Evolutionary conservation across 2,329 filamentous ascomycete genomes (phyloP).

Genomic region (Chrysosporium queenslandicum): DNA sequence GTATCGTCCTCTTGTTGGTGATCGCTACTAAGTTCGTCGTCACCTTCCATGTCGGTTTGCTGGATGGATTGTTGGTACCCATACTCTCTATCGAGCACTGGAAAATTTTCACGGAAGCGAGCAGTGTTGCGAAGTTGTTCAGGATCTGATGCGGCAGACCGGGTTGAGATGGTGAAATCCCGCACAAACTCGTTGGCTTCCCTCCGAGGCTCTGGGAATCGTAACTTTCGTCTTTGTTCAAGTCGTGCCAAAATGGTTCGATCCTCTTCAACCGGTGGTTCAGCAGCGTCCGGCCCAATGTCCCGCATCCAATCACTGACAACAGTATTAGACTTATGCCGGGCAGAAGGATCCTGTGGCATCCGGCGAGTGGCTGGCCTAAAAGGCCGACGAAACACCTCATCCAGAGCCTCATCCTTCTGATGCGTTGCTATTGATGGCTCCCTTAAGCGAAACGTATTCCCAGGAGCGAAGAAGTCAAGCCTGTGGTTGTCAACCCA

Average conservation of each 20-base stretch:
- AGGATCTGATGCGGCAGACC: conserved; percentile 50
- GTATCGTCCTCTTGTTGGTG: conserved; percentile 54
- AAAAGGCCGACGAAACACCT: conserved; percentile 72
- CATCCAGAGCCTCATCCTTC: conserved; percentile 80
- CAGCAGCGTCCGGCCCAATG: conserved; percentile 46
- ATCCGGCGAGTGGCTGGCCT: conserved; percentile 45
- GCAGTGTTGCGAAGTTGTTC: conserved; percentile 34
- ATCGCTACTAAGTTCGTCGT: conserved; percentile 79
- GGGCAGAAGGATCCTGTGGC: conserved; percentile 46
- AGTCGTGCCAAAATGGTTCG: conserved; percentile 49
- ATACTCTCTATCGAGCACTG: not conserved
- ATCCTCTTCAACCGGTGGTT: conserved; percentile 52
- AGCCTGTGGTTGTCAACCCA: conserved; percentile 48
- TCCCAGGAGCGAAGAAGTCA: conserved; percentile 62
- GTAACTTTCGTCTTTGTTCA: conserved; percentile 42
- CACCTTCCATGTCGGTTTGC: conserved; percentile 75
- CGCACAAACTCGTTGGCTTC: conserved; percentile 25
- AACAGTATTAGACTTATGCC: conserved; percentile 63
- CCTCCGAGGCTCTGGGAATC: conserved; percentile 1
- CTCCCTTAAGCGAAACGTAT: conserved; percentile 56
- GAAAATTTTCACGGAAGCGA: not conserved
- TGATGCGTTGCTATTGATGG: conserved; percentile 81
- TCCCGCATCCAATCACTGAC: conserved; percentile 85
- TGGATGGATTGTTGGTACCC: conserved; percentile 30
- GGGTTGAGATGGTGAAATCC: conserved; percentile 43